Evolutionary conservation across 1,139 yeast genomes (phyloP).

Genomic region (Candida anutae): DNA sequence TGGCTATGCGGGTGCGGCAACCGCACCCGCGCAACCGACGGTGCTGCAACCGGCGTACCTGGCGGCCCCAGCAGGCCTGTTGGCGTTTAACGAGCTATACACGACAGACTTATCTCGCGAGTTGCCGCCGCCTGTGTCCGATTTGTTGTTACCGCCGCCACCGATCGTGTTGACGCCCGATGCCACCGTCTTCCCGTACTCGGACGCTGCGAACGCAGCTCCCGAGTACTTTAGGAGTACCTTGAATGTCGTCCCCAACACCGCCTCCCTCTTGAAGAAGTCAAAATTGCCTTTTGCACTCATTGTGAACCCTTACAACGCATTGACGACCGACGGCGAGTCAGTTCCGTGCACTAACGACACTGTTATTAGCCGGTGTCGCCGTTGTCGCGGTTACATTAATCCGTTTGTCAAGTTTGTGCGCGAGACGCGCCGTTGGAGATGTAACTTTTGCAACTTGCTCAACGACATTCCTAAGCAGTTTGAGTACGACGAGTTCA

Average conservation of each 20-base stretch:
- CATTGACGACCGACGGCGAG: constrained; percentile 62
- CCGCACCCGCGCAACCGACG: constrained; percentile 3
- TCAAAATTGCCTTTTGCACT: constrained; percentile 88
- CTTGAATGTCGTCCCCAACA: constrained; percentile 78
- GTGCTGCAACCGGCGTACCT: constrained; percentile 1
- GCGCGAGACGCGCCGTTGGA: constrained; percentile 83
- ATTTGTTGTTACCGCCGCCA: constrained; percentile 85
- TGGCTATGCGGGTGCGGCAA: constrained; percentile 1
- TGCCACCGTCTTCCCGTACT: constrained; percentile 50
- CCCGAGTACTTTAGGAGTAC: constrained; percentile 82
- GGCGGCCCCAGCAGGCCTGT: constrained; percentile 9
- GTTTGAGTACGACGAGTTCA: constrained; percentile 61
- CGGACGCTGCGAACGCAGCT: constrained; percentile 57
- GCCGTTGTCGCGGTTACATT: constrained; percentile 93
- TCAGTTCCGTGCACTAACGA: constrained; percentile 73
- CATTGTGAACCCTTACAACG: constrained; percentile 78
- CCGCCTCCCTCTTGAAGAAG: constrained; percentile 66
- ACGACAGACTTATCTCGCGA: constrained; percentile 80
- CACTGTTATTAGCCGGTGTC: constrained; percentile 80
- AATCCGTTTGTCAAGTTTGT: constrained; percentile 81
- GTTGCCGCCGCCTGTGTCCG: constrained; percentile 80
- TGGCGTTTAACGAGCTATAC: constrained; percentile 78
- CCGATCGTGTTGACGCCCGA: constrained; percentile 72
- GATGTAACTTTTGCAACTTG: constrained; percentile 88
- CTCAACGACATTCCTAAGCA: constrained; percentile 84